Conservation (phyloP, 2,329 filamentous ascomycete genomes). For the Venturiaceae sp. region DNA sequence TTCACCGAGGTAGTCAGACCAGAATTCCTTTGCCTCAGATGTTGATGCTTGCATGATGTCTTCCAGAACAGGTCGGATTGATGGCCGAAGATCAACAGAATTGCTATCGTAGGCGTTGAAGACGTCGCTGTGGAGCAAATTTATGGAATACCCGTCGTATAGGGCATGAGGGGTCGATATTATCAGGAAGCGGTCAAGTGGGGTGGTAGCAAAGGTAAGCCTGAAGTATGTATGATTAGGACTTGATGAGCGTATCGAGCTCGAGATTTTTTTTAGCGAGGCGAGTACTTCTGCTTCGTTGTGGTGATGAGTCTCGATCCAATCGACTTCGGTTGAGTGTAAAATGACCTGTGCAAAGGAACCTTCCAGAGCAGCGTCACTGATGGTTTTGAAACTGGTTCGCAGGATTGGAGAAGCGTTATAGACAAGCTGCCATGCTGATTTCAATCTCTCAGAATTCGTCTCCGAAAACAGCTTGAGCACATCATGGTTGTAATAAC, state of each 20-base stretch:
- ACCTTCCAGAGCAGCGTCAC: slow-evolving; percentile 45
- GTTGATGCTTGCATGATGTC: slow-evolving; percentile 40
- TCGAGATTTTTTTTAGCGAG: slow-evolving; percentile 23
- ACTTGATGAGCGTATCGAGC: slow-evolving; percentile 16
- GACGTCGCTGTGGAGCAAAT: slow-evolving; percentile 63
- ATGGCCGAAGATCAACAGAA: slow-evolving; percentile 29
- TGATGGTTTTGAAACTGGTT: slow-evolving; percentile 60
- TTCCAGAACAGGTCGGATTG: slow-evolving; percentile 45
- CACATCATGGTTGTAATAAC: slow-evolving; percentile 82
- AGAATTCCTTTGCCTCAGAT: slow-evolving; percentile 51
- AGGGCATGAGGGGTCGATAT: slow-evolving; percentile 77
- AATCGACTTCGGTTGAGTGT: slow-evolving; percentile 19
- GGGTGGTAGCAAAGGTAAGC: slow-evolving; percentile 27
- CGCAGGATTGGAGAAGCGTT: slow-evolving; percentile 59
- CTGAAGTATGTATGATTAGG: slow-evolving; percentile 18
- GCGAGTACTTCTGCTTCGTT: slow-evolving; percentile 19
- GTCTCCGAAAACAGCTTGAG: slow-evolving; percentile 48
- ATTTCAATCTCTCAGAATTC: slow-evolving; percentile 46
- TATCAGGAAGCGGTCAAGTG: slow-evolving; percentile 32
- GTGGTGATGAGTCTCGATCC: slow-evolving; percentile 18
- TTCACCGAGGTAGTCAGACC: slow-evolving; percentile 54
- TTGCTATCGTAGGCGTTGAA: slow-evolving; percentile 49
- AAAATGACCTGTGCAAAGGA: slow-evolving; percentile 49
- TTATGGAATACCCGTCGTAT: slow-evolving; percentile 82
- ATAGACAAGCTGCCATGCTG: slow-evolving; percentile 55